These are phyloP conservation scores for Graphiopsis chlorocephala DNA, from an alignment of 2,329 filamentous ascomycete species.

Conservation along the genomic window DNA sequence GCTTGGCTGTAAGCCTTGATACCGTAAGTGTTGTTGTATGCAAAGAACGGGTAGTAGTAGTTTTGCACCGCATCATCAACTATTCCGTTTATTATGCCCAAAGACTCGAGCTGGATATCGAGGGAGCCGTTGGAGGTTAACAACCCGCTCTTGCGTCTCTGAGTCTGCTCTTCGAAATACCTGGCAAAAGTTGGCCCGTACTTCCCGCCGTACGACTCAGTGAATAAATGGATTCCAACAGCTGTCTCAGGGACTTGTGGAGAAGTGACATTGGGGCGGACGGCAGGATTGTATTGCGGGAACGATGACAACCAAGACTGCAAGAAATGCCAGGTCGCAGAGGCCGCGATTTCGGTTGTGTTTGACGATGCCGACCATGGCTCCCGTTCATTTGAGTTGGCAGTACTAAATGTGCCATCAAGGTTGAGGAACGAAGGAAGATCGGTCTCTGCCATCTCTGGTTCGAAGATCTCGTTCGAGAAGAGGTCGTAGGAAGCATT, in stretches of 20 bases:
- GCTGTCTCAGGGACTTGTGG: conserved; percentile 23
- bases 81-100: conserved; percentile 71
- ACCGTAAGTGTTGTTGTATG: conserved; percentile 64
- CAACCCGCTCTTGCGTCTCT: conserved; percentile 50
- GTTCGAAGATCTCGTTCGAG: conserved; percentile 40
- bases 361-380: conserved; percentile 30
- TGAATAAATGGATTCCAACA: conserved; percentile 55
- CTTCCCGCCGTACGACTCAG: conserved; percentile 57
- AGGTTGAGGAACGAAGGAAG: conserved; percentile 41
- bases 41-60: conserved; percentile 57
- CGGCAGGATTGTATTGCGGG: conserved; percentile 41
- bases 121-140: conserved; percentile 52
- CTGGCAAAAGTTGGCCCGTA: conserved; percentile 65
- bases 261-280: conserved; percentile 53
- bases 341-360: conserved; percentile 36
- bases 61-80: conserved; percentile 64
- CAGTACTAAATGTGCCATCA: conserved; percentile 65
- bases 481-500: conserved; percentile 58
- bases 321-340: conserved; percentile 63
- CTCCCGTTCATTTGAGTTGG: conserved; percentile 35
- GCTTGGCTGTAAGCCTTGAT: conserved; percentile 56
- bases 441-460: conserved; percentile 31
- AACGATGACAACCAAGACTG: conserved; percentile 54
- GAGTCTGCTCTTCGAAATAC: conserved; percentile 61
- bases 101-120: conserved; percentile 58